A percentile compares a stretch with the other conserved stretches of the same genome.
phyloP scores from a whole-genome alignment of 345 rosid genomes.

The Carallia brachiata region DNA sequence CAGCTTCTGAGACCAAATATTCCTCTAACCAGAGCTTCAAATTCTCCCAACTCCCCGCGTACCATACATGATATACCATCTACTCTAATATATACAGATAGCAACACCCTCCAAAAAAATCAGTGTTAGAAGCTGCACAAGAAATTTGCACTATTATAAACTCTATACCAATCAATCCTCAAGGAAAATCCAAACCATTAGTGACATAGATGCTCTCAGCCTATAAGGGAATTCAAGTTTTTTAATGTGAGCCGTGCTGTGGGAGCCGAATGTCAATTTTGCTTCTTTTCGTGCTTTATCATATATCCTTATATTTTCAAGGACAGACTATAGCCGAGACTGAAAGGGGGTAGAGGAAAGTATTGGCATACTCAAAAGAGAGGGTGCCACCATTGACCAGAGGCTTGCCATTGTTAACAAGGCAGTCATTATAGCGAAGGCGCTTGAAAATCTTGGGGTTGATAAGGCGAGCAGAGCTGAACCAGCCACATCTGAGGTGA shows the following conservation, averaged over 20 bases:
- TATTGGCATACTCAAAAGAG: constrained; percentile 74
- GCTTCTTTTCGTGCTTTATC: not conserved
- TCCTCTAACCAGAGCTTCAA: constrained; percentile 2
- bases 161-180: not conserved
- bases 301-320: constrained; percentile 3
- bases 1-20: not conserved
- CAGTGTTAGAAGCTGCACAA: not conserved
- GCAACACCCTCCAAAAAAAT: not conserved
- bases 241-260: not conserved
- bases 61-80: not conserved
- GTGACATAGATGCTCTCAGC: not conserved
- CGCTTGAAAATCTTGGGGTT: constrained; percentile 87
- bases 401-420: constrained; percentile 78
- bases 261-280: not conserved
- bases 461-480: constrained; percentile 71
- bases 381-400: constrained; percentile 52
- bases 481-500: constrained; percentile 86
- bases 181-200: not conserved
- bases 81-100: not conserved
- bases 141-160: not conserved
- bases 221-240: too few species aligned
- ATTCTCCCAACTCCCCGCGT: not conserved
- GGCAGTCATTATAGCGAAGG: constrained; percentile 75
- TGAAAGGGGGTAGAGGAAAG: constrained; percentile 64
- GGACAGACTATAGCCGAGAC: constrained; percentile 63